phyloP scores from a whole-genome alignment of 441 rosid species.

The Breynia disticha region DNA sequence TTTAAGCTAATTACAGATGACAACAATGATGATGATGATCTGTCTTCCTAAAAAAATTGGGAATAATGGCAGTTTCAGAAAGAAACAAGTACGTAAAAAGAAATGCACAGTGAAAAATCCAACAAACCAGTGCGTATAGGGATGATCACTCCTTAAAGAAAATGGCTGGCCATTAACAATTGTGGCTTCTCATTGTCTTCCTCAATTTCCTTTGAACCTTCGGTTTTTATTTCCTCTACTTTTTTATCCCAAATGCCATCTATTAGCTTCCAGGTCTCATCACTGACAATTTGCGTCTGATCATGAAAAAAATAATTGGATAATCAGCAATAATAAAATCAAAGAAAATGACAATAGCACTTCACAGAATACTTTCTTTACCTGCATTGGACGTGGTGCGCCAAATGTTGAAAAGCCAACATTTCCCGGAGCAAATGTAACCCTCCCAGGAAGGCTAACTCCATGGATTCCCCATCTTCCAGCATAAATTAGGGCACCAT shows the following conservation, averaged over 20 bases:
- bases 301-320: slow-evolving; percentile 7
- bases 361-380: slow-evolving; percentile 14
- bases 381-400: slow-evolving; percentile 88
- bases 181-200: slow-evolving; percentile 73
- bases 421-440: slow-evolving; percentile 93
- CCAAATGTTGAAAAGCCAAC: slow-evolving; percentile 92
- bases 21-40: too few species aligned
- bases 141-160: slow-evolving; percentile 30
- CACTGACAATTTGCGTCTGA: slow-evolving; percentile 72
- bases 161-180: slow-evolving; percentile 84
- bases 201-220: slow-evolving; percentile 52
- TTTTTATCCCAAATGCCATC: slow-evolving; percentile 76
- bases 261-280: slow-evolving; percentile 84
- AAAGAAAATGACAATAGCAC: neutral
- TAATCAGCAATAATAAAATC: slow-evolving; percentile 5
- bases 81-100: neutral
- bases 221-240: slow-evolving; percentile 58
- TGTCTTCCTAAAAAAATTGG: too few species aligned
- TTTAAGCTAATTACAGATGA: too few species aligned
- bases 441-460: slow-evolving; percentile 80
- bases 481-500: slow-evolving; percentile 81
- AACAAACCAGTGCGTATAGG: neutral
- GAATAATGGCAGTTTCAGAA: too few species aligned
- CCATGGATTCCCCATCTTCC: slow-evolving; percentile 98
- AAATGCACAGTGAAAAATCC: neutral